phyloP scores from a whole-genome alignment of 2,329 filamentous ascomycete genomes.

The Ampelomyces quisqualis region DNA sequence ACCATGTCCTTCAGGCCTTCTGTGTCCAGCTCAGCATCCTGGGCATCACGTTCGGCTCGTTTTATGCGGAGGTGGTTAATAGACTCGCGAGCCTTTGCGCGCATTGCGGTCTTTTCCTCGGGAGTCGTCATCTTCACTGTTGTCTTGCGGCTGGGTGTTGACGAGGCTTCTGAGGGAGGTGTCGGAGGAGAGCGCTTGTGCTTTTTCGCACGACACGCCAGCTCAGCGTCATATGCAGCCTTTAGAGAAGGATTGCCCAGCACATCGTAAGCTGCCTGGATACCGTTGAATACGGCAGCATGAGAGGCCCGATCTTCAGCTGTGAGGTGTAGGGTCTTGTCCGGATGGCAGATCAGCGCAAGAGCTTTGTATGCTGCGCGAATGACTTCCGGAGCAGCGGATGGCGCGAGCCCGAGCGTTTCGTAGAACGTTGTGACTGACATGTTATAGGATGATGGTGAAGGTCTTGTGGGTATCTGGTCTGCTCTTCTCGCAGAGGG shows the following conservation, averaged over 20 bases:
- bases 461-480: not conserved
- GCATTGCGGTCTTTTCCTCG: slow-evolving; percentile 14
- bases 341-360: slow-evolving; percentile 15
- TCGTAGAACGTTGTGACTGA: slow-evolving; percentile 15
- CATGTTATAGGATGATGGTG: slow-evolving; percentile 7
- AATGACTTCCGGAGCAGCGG: slow-evolving; percentile 16
- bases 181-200: slow-evolving; percentile 5
- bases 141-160: slow-evolving; percentile 1
- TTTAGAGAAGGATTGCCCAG: slow-evolving; percentile 13
- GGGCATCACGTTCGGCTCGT: slow-evolving; percentile 11
- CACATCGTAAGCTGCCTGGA: slow-evolving; percentile 24
- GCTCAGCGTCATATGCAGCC: slow-evolving; percentile 18
- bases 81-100: slow-evolving; percentile 10
- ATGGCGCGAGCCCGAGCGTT: slow-evolving; percentile 16
- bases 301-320: slow-evolving; percentile 10
- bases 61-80: slow-evolving; percentile 14
- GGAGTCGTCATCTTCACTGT: slow-evolving; percentile 13
- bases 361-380: slow-evolving; percentile 24
- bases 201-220: slow-evolving; percentile 5
- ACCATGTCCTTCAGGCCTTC: slow-evolving; percentile 12
- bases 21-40: slow-evolving; percentile 9
- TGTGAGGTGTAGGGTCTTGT: slow-evolving; percentile 14
- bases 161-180: not conserved
- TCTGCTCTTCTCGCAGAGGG: not conserved
- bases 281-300: slow-evolving; percentile 7